Base-by-base conservation (phyloP, 163 green algal genomes). In the Chloromonas sp. region DNA sequence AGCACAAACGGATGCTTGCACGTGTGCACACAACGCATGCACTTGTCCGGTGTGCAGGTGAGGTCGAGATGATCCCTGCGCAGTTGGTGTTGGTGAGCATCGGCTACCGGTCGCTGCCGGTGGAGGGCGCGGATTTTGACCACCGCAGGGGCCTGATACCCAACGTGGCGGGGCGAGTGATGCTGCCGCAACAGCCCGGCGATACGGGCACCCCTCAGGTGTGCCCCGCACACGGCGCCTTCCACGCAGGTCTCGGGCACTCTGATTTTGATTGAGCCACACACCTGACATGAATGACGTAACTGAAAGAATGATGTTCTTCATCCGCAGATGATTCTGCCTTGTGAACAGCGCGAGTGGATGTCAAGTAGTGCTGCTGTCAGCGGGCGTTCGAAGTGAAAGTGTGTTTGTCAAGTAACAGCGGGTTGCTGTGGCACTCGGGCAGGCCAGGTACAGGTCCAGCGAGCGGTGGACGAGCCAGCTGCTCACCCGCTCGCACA, bases 71-170 rank as follows among this genome's bases (percentile, higher is more conserved):
- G 36, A 83, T 97, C 60, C 86, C 88, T 1, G 91, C 89, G 71
- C 91, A 96, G 81, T 85, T 98, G 82, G 90, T 98, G 62, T 89
- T 99, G 3, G 60, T 94, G 78, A 96, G 91, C 90, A 96, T 99
- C 15, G 97, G 97, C 2, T 98, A 98, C 91, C 89, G 89, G 61
- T 93, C 91, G 0, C 70, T 95, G 82, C 93, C 94, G 14, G 60
- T 99, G 76, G 66, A 82, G 58, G 97, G 95, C 1, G 91, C 95
- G 36, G 89, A 95, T 0, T 99, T 98, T 88, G 94, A 99, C 86
- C 36, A 79, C 0, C 57, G 60, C 0, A 71, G 77, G 3, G 93
- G 93, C 5, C 88, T 95, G 5, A 86, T 98, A 0, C 95, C 95
- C 2, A 97, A 99, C 91, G 86, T 79, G 36, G 88, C 85, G 60